Evolutionary conservation across 169 alveolate species (phyloP).

Genomic region (Blepharisma undulans): DNA sequence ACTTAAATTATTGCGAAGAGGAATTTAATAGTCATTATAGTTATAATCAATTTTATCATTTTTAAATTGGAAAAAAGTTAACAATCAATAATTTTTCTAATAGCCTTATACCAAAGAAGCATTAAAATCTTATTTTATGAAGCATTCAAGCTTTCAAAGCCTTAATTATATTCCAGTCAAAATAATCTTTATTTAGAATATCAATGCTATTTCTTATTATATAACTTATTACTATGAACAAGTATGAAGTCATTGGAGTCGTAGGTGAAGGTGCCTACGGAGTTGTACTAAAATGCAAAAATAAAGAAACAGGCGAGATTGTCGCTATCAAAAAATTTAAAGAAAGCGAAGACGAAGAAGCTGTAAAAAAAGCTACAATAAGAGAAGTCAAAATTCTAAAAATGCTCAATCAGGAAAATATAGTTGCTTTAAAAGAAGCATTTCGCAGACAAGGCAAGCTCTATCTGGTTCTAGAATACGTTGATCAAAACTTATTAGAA

Average conservation of each 20-base stretch:
- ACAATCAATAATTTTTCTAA: not conserved
- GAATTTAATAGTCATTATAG: not conserved
- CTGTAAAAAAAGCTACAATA: conserved; percentile 81
- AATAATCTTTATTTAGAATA: not conserved
- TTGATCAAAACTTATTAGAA: conserved; percentile 80
- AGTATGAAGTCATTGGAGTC: conserved; percentile 85
- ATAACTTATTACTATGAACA: conserved; percentile 61
- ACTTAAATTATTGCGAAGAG: no score
- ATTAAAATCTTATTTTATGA: not conserved
- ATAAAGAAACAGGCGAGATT: conserved; percentile 74
- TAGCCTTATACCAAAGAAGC: not conserved
- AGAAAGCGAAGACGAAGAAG: conserved; percentile 85
- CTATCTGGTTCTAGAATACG: conserved; percentile 84
- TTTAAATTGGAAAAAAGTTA: not conserved
- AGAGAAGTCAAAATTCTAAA: conserved; percentile 85
- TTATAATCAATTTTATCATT: no score
- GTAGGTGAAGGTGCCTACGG: conserved; percentile 92
- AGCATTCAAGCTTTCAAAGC: no score
- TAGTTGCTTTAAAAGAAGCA: conserved; percentile 85
- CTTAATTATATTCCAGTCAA: no score
- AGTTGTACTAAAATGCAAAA: conserved; percentile 79
- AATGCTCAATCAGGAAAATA: conserved; percentile 79
- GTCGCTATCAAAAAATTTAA: conserved; percentile 83
- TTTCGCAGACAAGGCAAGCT: conserved; percentile 80
- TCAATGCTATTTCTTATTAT: not conserved